Percentiles rank a stretch among this genome's conserved stretches.
phyloP scores from a whole-genome alignment of 768 basidiomycete species.

The Boletus vermiculosoides region DNA sequence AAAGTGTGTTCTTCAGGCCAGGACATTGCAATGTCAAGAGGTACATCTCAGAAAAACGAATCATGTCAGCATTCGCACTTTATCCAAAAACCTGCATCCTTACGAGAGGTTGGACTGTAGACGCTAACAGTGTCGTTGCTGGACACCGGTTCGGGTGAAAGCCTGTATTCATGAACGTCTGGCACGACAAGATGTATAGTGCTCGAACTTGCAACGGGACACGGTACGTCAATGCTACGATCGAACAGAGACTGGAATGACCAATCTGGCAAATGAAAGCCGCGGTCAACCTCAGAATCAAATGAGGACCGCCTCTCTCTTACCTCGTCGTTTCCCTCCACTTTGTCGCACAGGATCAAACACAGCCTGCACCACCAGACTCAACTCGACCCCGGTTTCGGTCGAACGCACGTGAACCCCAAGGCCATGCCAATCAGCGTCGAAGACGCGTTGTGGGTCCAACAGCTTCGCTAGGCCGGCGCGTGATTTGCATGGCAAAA shows the following conservation, averaged over 20 bases:
- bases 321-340: slow-evolving; percentile 55
- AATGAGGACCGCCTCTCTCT: slow-evolving; percentile 1
- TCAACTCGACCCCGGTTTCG: slow-evolving; percentile 58
- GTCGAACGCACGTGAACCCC: slow-evolving; percentile 73
- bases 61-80: background rate
- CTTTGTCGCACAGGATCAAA: slow-evolving; percentile 69
- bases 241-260: slow-evolving; percentile 68
- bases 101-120: slow-evolving; percentile 54
- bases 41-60: slow-evolving; percentile 21
- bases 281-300: slow-evolving; percentile 1
- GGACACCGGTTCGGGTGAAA: slow-evolving; percentile 52
- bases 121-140: slow-evolving; percentile 36
- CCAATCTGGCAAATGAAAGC: slow-evolving; percentile 54
- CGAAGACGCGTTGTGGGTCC: slow-evolving; percentile 83
- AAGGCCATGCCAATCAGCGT: slow-evolving; percentile 91
- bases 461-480: slow-evolving; percentile 83
- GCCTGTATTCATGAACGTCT: slow-evolving; percentile 37
- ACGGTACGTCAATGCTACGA: slow-evolving; percentile 57
- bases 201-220: slow-evolving; percentile 70
- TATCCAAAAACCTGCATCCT: background rate
- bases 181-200: slow-evolving; percentile 51
- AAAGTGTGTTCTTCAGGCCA: slow-evolving; percentile 55
- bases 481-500: slow-evolving; percentile 87
- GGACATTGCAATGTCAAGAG: slow-evolving; percentile 55
- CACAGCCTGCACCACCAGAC: slow-evolving; percentile 72